These are phyloP conservation scores for Lithospermum erythrorhizon DNA, from an alignment of 257 asterid genomes.

Conservation along the genomic window DNA sequence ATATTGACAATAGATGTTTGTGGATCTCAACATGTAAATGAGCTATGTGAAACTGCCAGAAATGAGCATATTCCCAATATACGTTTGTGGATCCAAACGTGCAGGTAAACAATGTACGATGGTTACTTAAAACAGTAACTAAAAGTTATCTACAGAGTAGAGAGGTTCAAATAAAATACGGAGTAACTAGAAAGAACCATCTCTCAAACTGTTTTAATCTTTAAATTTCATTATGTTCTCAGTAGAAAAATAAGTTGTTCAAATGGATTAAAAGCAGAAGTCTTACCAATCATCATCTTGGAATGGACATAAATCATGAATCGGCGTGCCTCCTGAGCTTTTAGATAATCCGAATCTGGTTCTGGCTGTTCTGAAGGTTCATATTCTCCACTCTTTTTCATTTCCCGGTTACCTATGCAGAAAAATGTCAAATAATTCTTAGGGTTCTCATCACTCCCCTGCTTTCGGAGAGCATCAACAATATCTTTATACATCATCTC, in stretches of 20 bases:
- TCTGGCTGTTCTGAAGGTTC: constrained; percentile 69
- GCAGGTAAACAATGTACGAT: too few species aligned
- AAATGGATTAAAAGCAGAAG: not conserved
- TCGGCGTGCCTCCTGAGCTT: constrained; percentile 79
- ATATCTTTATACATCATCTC: constrained; percentile 79
- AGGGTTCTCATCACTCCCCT: constrained; percentile 65
- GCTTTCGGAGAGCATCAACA: constrained; percentile 43
- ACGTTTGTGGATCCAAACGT: too few species aligned
- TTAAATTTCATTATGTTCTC: not conserved
- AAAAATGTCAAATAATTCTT: constrained; percentile 70
- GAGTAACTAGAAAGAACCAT: not conserved
- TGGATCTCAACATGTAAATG: too few species aligned
- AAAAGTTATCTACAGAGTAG: not conserved
- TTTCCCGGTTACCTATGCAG: constrained; percentile 74
- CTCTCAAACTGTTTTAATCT: too few species aligned
- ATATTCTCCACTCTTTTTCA: constrained; percentile 60
- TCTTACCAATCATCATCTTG: constrained; percentile 85
- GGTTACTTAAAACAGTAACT: too few species aligned
- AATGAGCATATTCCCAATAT: too few species aligned
- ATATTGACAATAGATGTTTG: too few species aligned
- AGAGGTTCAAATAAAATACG: too few species aligned
- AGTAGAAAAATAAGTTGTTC: not conserved
- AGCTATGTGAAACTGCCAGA: too few species aligned
- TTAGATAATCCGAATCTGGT: constrained; percentile 46
- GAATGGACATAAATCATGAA: constrained; percentile 92